Percentiles rank a stretch among this genome's conserved stretches.
Conservation (phyloP, 2,329 filamentous ascomycete genomes). For the Ceratocystis cacaofunesta region DNA sequence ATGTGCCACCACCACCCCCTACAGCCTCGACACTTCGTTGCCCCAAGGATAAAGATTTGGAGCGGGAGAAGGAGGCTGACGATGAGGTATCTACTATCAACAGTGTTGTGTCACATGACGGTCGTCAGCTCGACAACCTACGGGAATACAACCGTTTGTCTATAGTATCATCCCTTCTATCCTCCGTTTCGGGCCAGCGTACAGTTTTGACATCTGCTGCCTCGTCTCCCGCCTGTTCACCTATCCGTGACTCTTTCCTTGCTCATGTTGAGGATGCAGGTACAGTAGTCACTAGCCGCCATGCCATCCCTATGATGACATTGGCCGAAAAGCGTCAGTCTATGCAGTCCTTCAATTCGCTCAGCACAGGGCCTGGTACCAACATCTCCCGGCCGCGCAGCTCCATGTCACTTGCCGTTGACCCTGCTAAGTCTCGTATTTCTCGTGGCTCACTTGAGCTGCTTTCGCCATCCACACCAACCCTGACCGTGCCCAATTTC, state of each 20-base stretch:
- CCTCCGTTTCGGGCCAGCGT: conserved; percentile 35
- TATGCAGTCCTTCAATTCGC: conserved; percentile 29
- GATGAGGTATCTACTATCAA: conserved; percentile 42
- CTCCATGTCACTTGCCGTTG: conserved; percentile 31
- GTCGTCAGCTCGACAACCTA: conserved; percentile 41
- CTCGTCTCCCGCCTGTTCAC: conserved; percentile 44
- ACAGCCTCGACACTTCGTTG: not conserved
- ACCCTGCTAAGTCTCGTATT: not conserved
- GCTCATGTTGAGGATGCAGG: conserved; percentile 22
- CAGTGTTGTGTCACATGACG: conserved; percentile 44
- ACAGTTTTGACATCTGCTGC: conserved; percentile 44
- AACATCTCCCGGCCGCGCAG: conserved; percentile 31
- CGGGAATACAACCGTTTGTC: conserved; percentile 45
- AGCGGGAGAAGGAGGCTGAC: conserved; percentile 23
- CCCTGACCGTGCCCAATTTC: conserved; percentile 12
- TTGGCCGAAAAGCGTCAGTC: conserved; percentile 39
- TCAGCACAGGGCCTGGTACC: conserved; percentile 14
- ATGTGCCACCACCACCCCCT: conserved; percentile 2
- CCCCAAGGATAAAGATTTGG: not conserved
- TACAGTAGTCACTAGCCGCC: conserved; percentile 24
- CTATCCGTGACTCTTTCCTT: conserved; percentile 37
- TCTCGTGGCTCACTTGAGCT: conserved; percentile 8
- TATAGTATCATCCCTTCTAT: conserved; percentile 40
- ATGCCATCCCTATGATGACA: conserved; percentile 28
- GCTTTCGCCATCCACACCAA: not conserved